Conservation (phyloP, 768 basidiomycete species). For the Phallus indusiatus region DNA sequence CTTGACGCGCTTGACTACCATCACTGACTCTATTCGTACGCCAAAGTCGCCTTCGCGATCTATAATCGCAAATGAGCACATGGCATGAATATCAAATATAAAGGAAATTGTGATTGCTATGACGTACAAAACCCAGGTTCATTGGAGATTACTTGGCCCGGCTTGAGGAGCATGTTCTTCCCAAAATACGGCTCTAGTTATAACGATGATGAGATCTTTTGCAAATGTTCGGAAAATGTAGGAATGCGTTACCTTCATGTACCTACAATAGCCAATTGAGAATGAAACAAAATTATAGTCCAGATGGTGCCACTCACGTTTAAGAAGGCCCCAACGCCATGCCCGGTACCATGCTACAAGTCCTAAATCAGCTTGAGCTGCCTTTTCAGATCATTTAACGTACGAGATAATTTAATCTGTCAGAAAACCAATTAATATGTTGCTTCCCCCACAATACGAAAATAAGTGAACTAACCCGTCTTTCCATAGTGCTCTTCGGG, state of each 20-base stretch:
- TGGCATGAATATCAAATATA: slow-evolving; percentile 9
- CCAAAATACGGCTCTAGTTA: slow-evolving; percentile 41
- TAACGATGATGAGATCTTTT: slow-evolving; percentile 42
- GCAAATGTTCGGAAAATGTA: slow-evolving; percentile 4
- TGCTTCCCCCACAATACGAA: neutral
- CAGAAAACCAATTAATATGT: neutral
- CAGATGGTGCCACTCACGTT: slow-evolving; percentile 15
- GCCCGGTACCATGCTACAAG: slow-evolving; percentile 78
- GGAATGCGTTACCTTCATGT: slow-evolving; percentile 44
- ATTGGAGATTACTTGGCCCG: slow-evolving; percentile 90
- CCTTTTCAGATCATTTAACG: slow-evolving; percentile 18
- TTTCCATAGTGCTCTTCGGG: slow-evolving; percentile 81
- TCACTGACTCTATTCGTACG: slow-evolving; percentile 84
- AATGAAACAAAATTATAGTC: neutral
- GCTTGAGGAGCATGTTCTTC: slow-evolving; percentile 54
- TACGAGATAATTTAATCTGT: slow-evolving; percentile 58
- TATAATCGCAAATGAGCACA: slow-evolving; percentile 19
- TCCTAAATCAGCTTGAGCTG: neutral
- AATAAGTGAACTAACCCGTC: slow-evolving; percentile 36
- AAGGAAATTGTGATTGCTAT: slow-evolving; percentile 11
- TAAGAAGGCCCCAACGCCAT: slow-evolving; percentile 83
- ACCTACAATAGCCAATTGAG: slow-evolving; percentile 32
- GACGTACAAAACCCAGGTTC: slow-evolving; percentile 90
- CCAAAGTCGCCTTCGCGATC: slow-evolving; percentile 79
- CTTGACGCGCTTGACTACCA: slow-evolving; percentile 60